Evolutionary conservation across 352 stramenopile species (phyloP), one percentile per base, ranked within the genome.

Genomic region (Thraustochytrium sp.): DNA sequence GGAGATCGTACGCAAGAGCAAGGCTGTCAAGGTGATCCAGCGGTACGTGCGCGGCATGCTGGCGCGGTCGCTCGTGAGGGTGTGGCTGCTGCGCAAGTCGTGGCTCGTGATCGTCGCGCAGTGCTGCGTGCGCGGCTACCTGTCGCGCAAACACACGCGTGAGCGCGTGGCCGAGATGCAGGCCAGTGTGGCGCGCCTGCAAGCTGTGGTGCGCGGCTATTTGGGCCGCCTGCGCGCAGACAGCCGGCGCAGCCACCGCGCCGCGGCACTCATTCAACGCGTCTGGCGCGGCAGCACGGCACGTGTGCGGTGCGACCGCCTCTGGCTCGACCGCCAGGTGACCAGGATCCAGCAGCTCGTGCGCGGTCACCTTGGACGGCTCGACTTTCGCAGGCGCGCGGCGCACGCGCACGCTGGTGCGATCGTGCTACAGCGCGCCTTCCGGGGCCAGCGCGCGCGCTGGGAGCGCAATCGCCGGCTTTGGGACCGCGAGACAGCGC

Each of bases 101-200:
- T 80, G 68, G 68, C 68, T 80, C 13, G 68, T 80, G n/a, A 80
- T 31, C n/a, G 68, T 80, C 4, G 31, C 68, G 4, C 68, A 80
- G 51, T 16, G 44, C 21, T 80, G 68, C 42, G 46, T 80, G 23
- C 68, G 68, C 18, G 68, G 68, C 44, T 80, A 80, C 31, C 21
- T 80, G 13, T 63, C 68, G 42, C 68, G 68, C 23, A 21, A 40
- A 29, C 46, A 51, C 16, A 72, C 40, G 44, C 48, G 53, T 23
- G 48, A 80, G 38, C 23, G 53, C 1, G 23, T 80, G 0, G 51
- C 23, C 4, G 34, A 48, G 23, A 48, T 46, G 68, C 29, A 42
- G 3, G n/a, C 44, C 23, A 21, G 44, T 8, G 37, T 64, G 13
- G 16, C 29, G 16, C n/a, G 18, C 16, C 42, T 80, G 23, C 68